Conservation (phyloP, 2,329 filamentous ascomycete genomes). For the Ceratocystis harringtonii region DNA sequence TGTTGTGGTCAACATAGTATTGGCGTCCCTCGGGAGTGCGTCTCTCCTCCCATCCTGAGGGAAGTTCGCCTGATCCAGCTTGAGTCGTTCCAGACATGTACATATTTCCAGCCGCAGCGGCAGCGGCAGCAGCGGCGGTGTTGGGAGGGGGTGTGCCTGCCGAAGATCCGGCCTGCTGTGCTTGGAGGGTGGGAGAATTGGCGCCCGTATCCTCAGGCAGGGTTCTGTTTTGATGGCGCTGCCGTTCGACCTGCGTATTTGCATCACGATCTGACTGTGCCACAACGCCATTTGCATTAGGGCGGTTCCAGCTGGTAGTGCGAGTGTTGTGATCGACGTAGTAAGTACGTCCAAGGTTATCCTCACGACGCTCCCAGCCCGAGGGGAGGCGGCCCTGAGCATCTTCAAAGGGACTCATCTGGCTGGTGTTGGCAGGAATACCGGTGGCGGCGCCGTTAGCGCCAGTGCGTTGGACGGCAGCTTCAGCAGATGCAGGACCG, state of each 20-base stretch:
- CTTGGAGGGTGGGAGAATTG: conserved; percentile 67
- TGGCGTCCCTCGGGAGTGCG: conserved; percentile 87
- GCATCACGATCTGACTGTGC: conserved; percentile 67
- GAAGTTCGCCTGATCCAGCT: conserved; percentile 84
- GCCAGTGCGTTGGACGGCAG: conserved; percentile 4
- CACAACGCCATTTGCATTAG: conserved; percentile 61
- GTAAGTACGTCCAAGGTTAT: conserved; percentile 88
- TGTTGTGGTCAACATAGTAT: conserved; percentile 98
- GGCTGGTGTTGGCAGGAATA: conserved; percentile 15
- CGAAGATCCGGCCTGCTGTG: conserved; percentile 32
- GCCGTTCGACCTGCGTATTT: conserved; percentile 81
- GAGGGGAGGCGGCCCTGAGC: conserved; percentile 81
- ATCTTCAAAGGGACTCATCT: conserved; percentile 87
- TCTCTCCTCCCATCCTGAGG: conserved; percentile 89
- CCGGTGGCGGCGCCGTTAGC: conserved; percentile 16
- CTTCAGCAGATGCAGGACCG: conserved; percentile 21
- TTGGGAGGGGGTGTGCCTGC: conserved; percentile 21
- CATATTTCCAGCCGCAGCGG: conserved; percentile 55
- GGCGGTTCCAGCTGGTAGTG: conserved; percentile 91
- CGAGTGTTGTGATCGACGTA: conserved; percentile 97
- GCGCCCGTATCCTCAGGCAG: conserved; percentile 91
- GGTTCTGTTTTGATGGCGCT: conserved; percentile 88
- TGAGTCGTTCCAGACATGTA: conserved; percentile 89
- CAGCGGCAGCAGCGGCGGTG: conserved; percentile 22
- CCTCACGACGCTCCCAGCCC: conserved; percentile 91